Percentiles rank a stretch among this genome's conserved stretches.
Evolutionary conservation across 768 basidiomycete genomes (phyloP).

Genomic region (Tephrocybe sp.): DNA sequence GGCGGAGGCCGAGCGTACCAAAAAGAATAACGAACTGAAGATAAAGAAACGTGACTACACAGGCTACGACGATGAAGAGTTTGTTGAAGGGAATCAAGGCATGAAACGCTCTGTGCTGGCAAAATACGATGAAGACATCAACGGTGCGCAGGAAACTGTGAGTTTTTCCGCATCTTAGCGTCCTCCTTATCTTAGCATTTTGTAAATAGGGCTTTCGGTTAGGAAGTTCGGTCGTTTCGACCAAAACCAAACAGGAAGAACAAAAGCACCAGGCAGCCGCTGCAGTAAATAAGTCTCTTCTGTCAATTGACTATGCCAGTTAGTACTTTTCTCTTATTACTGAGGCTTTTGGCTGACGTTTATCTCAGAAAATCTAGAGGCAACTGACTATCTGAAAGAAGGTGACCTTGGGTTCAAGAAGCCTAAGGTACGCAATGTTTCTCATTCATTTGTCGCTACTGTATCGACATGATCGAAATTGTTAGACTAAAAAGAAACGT

Average conservation of each 20-base stretch:
- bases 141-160: constrained; percentile 71
- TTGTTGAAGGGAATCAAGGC: constrained; percentile 70
- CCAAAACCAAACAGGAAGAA: constrained; percentile 39
- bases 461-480: neutral
- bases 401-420: constrained; percentile 96
- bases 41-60: constrained; percentile 90
- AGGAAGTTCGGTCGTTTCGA: constrained; percentile 56
- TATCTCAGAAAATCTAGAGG: constrained; percentile 75
- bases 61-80: constrained; percentile 97
- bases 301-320: constrained; percentile 92
- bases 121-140: constrained; percentile 93
- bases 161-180: constrained; percentile 18
- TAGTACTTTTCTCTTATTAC: constrained; percentile 29
- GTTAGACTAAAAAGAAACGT: constrained; percentile 91
- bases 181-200: constrained; percentile 8
- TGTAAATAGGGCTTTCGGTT: constrained; percentile 77
- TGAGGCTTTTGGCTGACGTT: constrained; percentile 17
- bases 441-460: constrained; percentile 5
- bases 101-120: constrained; percentile 80
- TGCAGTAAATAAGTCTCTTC: constrained; percentile 74
- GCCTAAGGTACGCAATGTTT: constrained; percentile 59
- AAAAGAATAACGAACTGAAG: constrained; percentile 82
- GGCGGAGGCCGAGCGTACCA: constrained; percentile 81
- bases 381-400: constrained; percentile 86
- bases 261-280: constrained; percentile 54